These are phyloP conservation scores for Fomitopsis betulina DNA, from an alignment of 1,284 basidiomycete genomes.

Conservation along the genomic window DNA sequence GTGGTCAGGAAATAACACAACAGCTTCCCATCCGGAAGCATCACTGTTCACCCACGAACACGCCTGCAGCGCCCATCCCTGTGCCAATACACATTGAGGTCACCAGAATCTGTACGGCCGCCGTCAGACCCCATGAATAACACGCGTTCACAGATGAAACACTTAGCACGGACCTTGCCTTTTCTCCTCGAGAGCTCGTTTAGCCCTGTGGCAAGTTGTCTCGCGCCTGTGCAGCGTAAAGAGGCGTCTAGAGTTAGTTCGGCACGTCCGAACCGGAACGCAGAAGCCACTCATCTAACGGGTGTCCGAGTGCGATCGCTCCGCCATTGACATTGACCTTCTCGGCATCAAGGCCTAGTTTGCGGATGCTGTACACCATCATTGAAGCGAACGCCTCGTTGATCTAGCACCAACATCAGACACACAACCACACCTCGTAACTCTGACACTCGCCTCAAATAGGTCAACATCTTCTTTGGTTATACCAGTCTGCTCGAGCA, in stretches of 20 bases:
- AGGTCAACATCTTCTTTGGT: constrained; percentile 73
- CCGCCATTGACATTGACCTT: constrained; percentile 91
- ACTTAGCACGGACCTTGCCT: constrained; percentile 54
- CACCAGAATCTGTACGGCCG: constrained; percentile 52
- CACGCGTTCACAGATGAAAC: background rate
- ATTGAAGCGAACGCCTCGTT: constrained; percentile 94
- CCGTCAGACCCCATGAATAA: constrained; percentile 2
- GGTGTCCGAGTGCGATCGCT: constrained; percentile 85
- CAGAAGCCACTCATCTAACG: constrained; percentile 62
- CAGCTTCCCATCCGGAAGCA: constrained; percentile 8
- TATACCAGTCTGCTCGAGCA: constrained; percentile 61
- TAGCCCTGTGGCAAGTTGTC: constrained; percentile 86
- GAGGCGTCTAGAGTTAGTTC: constrained; percentile 24
- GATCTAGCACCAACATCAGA: constrained; percentile 44
- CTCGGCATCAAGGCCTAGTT: constrained; percentile 63
- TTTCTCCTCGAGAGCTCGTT: constrained; percentile 76
- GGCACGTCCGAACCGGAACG: background rate
- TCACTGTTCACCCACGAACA: constrained; percentile 26
- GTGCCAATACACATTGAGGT: constrained; percentile 87
- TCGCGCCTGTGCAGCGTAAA: constrained; percentile 79
- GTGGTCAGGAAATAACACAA: background rate
- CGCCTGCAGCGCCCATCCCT: constrained; percentile 77
- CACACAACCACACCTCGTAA: background rate
- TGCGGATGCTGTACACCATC: constrained; percentile 77
- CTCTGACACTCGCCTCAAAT: constrained; percentile 54